Evolutionary conservation across 257 asterid genomes (phyloP), one percentile per base, ranked within the genome.

Genomic region (Solanum virginianum): DNA sequence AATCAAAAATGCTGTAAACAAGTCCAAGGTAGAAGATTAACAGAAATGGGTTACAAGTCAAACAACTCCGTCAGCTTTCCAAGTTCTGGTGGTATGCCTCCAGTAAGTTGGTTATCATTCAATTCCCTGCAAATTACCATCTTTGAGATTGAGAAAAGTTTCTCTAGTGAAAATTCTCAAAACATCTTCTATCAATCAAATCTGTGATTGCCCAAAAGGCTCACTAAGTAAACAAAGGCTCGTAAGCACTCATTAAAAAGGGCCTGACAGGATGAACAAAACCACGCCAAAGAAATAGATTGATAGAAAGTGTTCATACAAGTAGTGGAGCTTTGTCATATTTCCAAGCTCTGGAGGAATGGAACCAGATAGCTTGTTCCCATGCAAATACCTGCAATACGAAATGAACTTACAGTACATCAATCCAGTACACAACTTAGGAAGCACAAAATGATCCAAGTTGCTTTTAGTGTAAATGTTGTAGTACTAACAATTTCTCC

Each of bases 281-380:
- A 56, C 49, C 54, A 10, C 26, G 43, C 68, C 6, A 75, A 16
- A 59, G 80, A 39, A 47, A 45, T 39, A 26, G 7, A 77, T 51
- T 26, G 5, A 56, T 71, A 55, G 22, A 85, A 10, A 53, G 22
- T 24, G 22, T 49, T 32, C 89, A 18, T 91, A 97, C 99, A 97
- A 85, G 86, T 95, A 97, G 88, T 97, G 99, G 53, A 97, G 98
- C 86, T 94, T 97, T 17, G 99, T 82, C 99, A 97, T 97, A 88
- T 97, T 95, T 68, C 99, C 99, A 12, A 97, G 97, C 91, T 97
- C 98, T 1, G 98, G 83, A 41, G 98, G 98, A 81, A 97, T 93
- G 26, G 98, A 87, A 12, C 99, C 98, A 39, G 95, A 92, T 55
- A 97, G 92, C 88, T 86, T 92, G 94, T 97, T 97, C 45, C 95